A percentile compares a stretch with the other conserved stretches of the same genome.
These are phyloP conservation scores for Hydrangea macrophylla DNA, from an alignment of 148 eudicot genomes.

Conservation along the genomic window DNA sequence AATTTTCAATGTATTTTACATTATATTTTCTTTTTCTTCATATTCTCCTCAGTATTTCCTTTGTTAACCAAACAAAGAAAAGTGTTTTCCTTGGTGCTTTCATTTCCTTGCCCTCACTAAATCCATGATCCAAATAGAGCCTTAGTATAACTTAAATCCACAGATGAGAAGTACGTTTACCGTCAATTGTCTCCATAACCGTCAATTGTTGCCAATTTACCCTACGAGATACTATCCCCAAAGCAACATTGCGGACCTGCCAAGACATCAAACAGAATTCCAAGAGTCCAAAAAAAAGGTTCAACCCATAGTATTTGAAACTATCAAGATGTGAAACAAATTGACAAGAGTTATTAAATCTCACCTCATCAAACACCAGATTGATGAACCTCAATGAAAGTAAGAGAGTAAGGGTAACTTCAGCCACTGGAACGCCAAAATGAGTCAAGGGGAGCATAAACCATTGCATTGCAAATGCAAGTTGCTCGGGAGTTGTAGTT, in stretches of 20 bases:
- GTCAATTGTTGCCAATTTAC: constrained; percentile 78
- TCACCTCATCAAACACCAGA: constrained; percentile 95
- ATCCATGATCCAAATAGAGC: too few relatives aligned
- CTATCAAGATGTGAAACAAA: neutral
- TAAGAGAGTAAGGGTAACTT: constrained; percentile 80
- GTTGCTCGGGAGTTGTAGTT: constrained; percentile 89
- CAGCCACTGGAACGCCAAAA: constrained; percentile 85
- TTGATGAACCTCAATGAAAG: constrained; percentile 93
- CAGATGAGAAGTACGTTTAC: constrained; percentile 29
- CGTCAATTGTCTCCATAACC: constrained; percentile 70
- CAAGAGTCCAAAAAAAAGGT: neutral
- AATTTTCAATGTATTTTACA: too few relatives aligned
- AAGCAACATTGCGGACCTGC: constrained; percentile 92
- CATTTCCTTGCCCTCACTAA: too few relatives aligned
- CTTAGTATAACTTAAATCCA: too few relatives aligned
- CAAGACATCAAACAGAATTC: constrained; percentile 5
- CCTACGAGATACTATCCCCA: constrained; percentile 89
- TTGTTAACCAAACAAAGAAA: too few relatives aligned
- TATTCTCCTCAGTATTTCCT: too few relatives aligned
- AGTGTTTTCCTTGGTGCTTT: too few relatives aligned
- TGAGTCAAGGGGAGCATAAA: constrained; percentile 70
- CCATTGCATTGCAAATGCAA: constrained; percentile 88
- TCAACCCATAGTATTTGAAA: neutral
- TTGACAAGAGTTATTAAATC: constrained; percentile 14
- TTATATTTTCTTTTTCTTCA: too few relatives aligned